Percentiles rank a stretch among this genome's conserved stretches.
Evolutionary conservation across 23 red algal genomes (phyloP).

Genomic region (Gracilaria vermiculophylla): DNA sequence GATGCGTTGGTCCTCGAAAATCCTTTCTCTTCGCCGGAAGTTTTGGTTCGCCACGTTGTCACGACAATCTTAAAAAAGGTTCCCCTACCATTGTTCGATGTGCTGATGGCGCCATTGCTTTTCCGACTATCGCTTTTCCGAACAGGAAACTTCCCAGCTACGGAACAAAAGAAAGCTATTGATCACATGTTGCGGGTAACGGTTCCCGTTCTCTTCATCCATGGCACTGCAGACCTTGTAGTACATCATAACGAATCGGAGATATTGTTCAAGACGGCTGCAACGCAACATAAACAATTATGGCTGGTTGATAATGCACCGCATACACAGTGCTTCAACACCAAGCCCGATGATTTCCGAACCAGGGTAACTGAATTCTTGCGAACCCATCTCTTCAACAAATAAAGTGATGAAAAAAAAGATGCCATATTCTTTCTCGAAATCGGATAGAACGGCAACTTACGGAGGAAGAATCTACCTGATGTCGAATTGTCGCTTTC

Average conservation of each 20-base stretch:
- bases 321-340: constrained; percentile 38
- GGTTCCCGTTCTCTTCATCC: constrained; percentile 27
- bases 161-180: neutral
- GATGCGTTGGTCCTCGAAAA: constrained; percentile 57
- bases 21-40: constrained; percentile 47
- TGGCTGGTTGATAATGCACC: constrained; percentile 25
- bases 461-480: too few species aligned
- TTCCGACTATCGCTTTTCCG: constrained; percentile 10
- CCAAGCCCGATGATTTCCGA: constrained; percentile 17
- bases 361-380: constrained; percentile 16
- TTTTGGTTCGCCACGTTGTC: constrained; percentile 11
- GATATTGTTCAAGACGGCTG: neutral
- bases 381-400: neutral
- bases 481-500: too few species aligned
- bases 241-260: constrained; percentile 15
- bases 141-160: constrained; percentile 13
- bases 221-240: constrained; percentile 17
- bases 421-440: too few species aligned
- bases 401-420: neutral
- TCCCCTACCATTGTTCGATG: neutral
- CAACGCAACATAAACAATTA: neutral
- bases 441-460: too few species aligned
- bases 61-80: neutral
- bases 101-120: neutral
- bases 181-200: neutral